Base-by-base conservation (phyloP, 345 rosid genomes). In the Eucalyptus coolabah region DNA sequence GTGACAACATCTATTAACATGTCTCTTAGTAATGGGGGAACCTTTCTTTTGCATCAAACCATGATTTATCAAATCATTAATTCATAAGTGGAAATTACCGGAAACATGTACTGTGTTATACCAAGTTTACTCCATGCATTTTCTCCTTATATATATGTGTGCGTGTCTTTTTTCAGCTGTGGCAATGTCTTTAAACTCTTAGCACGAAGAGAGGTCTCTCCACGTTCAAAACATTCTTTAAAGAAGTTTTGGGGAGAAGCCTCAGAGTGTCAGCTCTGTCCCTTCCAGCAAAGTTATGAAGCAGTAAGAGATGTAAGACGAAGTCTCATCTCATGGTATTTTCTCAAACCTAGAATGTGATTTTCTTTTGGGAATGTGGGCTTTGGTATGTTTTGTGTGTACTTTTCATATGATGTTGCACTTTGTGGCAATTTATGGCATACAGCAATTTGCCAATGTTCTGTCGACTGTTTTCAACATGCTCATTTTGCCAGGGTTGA, bases 191-290 rank as follows among this genome's bases (percentile, higher is more conserved):
- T 96, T 85, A 92, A 88, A 45, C 88, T 97, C 91, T 87, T 97
- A 91, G 96, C 92, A 67, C 92, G 88, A 90, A 94, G 98, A 89
- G 99, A 96, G 93, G 91, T 96, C 87, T 92, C 95, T 50, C 97
- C 96, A 12, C 93, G 88, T 82, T 91, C 94, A 21, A 96, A 95
- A 82, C 95, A 91, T 87, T 93, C 94, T 50, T 93, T 95, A 1
- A 94, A 91, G 92, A 93, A 93, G 92, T 92, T 93, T 30, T 95
- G 97, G 97, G 94, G 94, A 88, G 95, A 91, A 87, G 92, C 92
- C 83, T 90, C 93, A 37, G 91, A 87, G 77, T 89, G 89, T 90
- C 86, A 54, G 90, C 30, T 88, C 63, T 90, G 89, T 92, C 92
- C 94, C 5, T 72, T 89, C 72, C 90, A 80, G 60, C 90, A 95